phyloP scores from a whole-genome alignment of 2,329 filamentous ascomycete genomes.

The Pyrenophora teres region DNA sequence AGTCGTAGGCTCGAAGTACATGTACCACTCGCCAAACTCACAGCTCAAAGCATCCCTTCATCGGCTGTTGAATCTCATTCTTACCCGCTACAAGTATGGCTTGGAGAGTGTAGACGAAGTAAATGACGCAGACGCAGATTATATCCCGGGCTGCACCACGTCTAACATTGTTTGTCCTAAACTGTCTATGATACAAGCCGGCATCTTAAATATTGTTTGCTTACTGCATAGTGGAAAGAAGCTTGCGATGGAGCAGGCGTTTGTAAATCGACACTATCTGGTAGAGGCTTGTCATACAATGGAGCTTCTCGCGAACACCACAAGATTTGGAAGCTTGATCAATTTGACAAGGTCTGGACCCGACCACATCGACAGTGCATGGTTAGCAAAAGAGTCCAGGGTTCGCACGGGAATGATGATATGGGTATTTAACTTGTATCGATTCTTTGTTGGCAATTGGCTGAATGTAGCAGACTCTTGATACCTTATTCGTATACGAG shows the following conservation, averaged over 20 bases:
- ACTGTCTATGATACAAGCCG: conserved; percentile 12
- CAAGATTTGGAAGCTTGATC: background rate
- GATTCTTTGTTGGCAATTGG: background rate
- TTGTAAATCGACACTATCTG: conserved; percentile 1
- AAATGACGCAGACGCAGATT: conserved; percentile 2
- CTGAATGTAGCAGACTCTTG: conserved; percentile 2
- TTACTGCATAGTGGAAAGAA: conserved; percentile 16
- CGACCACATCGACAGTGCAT: background rate
- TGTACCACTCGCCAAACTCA: conserved; percentile 3
- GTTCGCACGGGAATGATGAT: conserved; percentile 15
- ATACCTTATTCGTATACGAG: conserved; percentile 14
- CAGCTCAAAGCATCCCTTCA: background rate
- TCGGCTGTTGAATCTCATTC: conserved; percentile 1
- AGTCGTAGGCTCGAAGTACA: conserved; percentile 33
- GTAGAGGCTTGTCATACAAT: conserved; percentile 13
- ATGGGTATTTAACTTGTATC: conserved; percentile 4
- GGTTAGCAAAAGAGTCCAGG: conserved; percentile 3
- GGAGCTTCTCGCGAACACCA: background rate
- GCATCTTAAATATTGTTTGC: conserved; percentile 14
- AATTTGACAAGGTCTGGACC: background rate
- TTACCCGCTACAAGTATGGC: conserved; percentile 3
- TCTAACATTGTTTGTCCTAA: background rate
- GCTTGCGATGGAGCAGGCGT: conserved; percentile 4
- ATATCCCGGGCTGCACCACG: background rate
- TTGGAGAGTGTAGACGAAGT: background rate